A percentile compares a stretch with the other conserved stretches of the same genome.
These are phyloP conservation scores for Aspergillus fumigatus DNA, from an alignment of 2,329 filamentous ascomycete genomes.

Conservation along the genomic window DNA sequence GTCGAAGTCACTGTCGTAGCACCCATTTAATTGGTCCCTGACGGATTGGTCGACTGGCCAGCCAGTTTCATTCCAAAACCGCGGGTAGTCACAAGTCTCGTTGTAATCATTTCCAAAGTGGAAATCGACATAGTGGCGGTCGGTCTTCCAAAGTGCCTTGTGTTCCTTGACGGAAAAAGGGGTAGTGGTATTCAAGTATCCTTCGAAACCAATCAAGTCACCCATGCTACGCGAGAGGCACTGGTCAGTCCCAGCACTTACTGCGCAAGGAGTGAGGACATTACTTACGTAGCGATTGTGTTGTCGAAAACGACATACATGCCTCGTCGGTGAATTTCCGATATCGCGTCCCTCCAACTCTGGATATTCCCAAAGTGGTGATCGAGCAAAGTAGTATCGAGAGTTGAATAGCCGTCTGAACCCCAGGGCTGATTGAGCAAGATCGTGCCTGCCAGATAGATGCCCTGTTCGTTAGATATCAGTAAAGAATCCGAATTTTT, in stretches of 20 bases:
- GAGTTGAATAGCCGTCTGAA: slow-evolving; percentile 55
- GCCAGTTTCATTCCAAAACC: slow-evolving; percentile 59
- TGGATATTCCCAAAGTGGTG: slow-evolving; percentile 58
- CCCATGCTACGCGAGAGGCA: slow-evolving; percentile 38
- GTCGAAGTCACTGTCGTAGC: slow-evolving; percentile 61
- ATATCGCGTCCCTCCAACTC: slow-evolving; percentile 54
- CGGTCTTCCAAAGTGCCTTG: slow-evolving; percentile 53
- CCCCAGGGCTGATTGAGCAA: slow-evolving; percentile 64
- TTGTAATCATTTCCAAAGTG: slow-evolving; percentile 51
- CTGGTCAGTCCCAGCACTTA: neutral
- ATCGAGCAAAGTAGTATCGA: slow-evolving; percentile 61
- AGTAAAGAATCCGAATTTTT: neutral
- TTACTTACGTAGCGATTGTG: slow-evolving; percentile 56
- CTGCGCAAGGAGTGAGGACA: neutral
- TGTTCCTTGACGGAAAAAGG: slow-evolving; percentile 55
- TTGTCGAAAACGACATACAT: slow-evolving; percentile 67
- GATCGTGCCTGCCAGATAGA: slow-evolving; percentile 61
- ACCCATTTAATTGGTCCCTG: slow-evolving; percentile 48
- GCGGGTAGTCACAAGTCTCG: slow-evolving; percentile 53
- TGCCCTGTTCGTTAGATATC: slow-evolving; percentile 36
- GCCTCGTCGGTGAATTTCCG: slow-evolving; percentile 56
- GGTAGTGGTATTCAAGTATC: slow-evolving; percentile 55
- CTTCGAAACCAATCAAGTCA: slow-evolving; percentile 60
- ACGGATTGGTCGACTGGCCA: slow-evolving; percentile 46
- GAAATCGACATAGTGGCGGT: slow-evolving; percentile 57